Percentiles rank a stretch among this genome's conserved stretches.
These are phyloP conservation scores for Sugiyamaella chiloensis DNA, from an alignment of 805 yeast species.

Conservation along the genomic window DNA sequence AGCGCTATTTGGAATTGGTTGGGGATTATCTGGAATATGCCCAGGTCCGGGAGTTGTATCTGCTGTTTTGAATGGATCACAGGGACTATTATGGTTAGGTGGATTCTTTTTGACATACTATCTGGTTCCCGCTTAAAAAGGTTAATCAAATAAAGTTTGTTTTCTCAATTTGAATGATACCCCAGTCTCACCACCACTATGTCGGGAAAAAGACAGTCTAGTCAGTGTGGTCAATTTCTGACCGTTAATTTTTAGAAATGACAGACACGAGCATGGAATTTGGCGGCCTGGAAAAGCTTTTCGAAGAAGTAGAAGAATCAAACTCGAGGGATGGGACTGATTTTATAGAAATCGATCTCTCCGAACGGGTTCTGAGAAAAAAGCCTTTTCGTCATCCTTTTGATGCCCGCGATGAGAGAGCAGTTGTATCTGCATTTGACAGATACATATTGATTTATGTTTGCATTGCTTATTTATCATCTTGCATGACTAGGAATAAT, in stretches of 20 bases:
- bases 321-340: neutral
- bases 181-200: neutral
- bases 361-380: neutral
- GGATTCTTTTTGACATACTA: slow-evolving; percentile 30
- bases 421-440: slow-evolving; percentile 39
- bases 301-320: slow-evolving; percentile 7
- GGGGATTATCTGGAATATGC: slow-evolving; percentile 52
- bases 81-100: slow-evolving; percentile 34
- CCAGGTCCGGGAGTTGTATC: slow-evolving; percentile 51
- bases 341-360: neutral
- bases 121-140: slow-evolving; percentile 7
- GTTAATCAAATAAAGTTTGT: neutral
- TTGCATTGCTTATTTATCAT: slow-evolving; percentile 45
- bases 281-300: slow-evolving; percentile 1
- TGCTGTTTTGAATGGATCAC: slow-evolving; percentile 26
- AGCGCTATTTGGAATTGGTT: slow-evolving; percentile 48
- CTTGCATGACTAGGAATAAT: slow-evolving; percentile 49
- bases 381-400: too few relatives aligned
- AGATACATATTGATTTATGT: slow-evolving; percentile 44
- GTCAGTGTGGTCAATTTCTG: neutral
- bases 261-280: neutral
- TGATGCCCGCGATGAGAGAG: slow-evolving; percentile 18
- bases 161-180: neutral
- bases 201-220: neutral
- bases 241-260: neutral